Percentiles rank a stretch among this genome's conserved stretches.
phyloP scores from a whole-genome alignment of 345 rosid genomes.

The Punica granatum region DNA sequence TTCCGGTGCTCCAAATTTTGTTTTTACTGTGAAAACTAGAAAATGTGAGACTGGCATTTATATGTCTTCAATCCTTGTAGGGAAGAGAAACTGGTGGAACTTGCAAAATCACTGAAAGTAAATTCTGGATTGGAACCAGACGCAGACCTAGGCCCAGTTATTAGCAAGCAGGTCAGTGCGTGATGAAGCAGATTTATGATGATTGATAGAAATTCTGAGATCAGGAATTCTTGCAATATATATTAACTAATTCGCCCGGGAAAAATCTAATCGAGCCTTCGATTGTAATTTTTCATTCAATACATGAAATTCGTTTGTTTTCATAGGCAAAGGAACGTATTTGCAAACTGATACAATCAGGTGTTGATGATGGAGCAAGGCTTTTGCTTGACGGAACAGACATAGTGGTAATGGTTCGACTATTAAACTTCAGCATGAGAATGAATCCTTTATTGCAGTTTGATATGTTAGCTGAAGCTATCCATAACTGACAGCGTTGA shows the following conservation, averaged over 20 bases:
- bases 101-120: constrained; percentile 81
- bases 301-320: constrained; percentile 15
- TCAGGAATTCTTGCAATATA: neutral
- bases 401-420: constrained; percentile 43
- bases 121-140: constrained; percentile 75
- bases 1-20: neutral
- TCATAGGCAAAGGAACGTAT: constrained; percentile 90
- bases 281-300: neutral
- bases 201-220: constrained; percentile 7
- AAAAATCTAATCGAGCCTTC: neutral
- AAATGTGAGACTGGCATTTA: neutral
- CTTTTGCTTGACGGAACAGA: constrained; percentile 85
- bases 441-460: neutral
- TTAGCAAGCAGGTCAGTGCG: constrained; percentile 65
- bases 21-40: neutral
- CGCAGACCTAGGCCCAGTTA: constrained; percentile 94
- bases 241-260: neutral
- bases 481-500: neutral
- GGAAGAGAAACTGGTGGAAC: constrained; percentile 67
- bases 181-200: neutral
- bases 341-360: constrained; percentile 67
- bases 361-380: constrained; percentile 75
- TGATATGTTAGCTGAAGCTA: neutral
- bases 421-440: neutral
- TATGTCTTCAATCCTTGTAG: constrained; percentile 24